These are phyloP conservation scores for Theobroma cacao DNA, from an alignment of 345 rosid species.

Conservation along the genomic window DNA sequence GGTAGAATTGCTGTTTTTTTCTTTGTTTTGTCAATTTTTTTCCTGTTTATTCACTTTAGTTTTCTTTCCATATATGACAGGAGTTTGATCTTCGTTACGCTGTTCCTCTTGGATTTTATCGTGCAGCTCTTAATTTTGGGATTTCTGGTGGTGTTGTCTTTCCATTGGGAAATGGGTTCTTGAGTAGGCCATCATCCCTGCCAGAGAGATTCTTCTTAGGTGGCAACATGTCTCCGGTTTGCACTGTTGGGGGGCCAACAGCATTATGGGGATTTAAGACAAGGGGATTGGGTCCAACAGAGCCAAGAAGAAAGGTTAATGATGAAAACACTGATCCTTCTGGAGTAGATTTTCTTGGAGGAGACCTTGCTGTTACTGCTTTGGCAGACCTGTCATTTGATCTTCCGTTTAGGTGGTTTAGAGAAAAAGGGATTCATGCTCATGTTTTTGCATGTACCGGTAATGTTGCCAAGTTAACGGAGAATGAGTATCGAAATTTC, in stretches of 20 bases:
- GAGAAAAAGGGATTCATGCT: slow-evolving; percentile 86
- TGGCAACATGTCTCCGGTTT: slow-evolving; percentile 82
- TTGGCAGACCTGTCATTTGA: slow-evolving; percentile 95
- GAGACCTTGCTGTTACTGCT: slow-evolving; percentile 83
- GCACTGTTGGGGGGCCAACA: slow-evolving; percentile 74
- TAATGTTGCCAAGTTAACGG: slow-evolving; percentile 64
- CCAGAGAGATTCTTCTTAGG: slow-evolving; percentile 94
- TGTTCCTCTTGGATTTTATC: slow-evolving; percentile 73
- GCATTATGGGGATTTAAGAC: slow-evolving; percentile 80
- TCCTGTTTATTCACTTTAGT: neutral
- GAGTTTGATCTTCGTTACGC: slow-evolving; percentile 86
- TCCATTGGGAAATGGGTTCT: slow-evolving; percentile 78
- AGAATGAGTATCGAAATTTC: slow-evolving; percentile 62
- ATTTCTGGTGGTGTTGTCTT: slow-evolving; percentile 65
- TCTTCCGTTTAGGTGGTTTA: slow-evolving; percentile 74
- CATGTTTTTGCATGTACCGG: slow-evolving; percentile 92
- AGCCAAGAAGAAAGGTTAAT: slow-evolving; percentile 54
- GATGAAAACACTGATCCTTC: slow-evolving; percentile 37
- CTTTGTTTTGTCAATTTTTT: neutral
- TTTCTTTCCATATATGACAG: slow-evolving; percentile 33
- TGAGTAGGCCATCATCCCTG: slow-evolving; percentile 48
- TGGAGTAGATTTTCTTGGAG: slow-evolving; percentile 81
- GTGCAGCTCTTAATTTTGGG: slow-evolving; percentile 77
- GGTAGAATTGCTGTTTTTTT: neutral
- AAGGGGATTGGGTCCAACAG: slow-evolving; percentile 85